These are phyloP conservation scores for Chrysoporthe austroafricana DNA, from an alignment of 2,329 filamentous ascomycete species.

Conservation along the genomic window DNA sequence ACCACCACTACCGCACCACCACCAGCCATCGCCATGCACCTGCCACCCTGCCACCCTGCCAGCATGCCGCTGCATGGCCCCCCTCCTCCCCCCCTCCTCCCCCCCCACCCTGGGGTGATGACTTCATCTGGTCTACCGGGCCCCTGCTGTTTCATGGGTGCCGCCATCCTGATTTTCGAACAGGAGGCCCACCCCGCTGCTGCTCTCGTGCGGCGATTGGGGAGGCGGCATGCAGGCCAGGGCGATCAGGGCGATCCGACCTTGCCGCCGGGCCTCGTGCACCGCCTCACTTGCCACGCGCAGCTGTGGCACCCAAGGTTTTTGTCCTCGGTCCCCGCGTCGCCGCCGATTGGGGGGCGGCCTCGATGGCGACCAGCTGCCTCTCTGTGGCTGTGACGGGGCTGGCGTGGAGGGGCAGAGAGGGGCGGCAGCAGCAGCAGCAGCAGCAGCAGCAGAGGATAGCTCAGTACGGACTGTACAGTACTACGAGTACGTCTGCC, in stretches of 20 bases:
- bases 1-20: neutral
- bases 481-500: too few species aligned
- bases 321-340: neutral
- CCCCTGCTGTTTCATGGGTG: conserved; percentile 1
- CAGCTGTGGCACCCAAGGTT: neutral
- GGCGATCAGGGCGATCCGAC: too few species aligned
- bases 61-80: neutral
- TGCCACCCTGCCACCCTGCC: neutral
- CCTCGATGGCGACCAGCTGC: conserved; percentile 11
- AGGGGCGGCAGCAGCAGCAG: too few species aligned
- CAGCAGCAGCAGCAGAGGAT: too few species aligned
- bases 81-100: too few species aligned
- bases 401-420: too few species aligned
- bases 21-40: neutral
- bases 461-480: too few species aligned
- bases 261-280: neutral
- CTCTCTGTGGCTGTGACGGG: conserved; percentile 15
- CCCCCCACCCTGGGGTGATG: neutral
- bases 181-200: neutral
- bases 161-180: neutral
- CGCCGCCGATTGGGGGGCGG: neutral
- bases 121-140: neutral
- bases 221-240: too few species aligned
- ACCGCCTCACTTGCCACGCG: conserved; percentile 18
- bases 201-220: conserved; percentile 1